These are phyloP conservation scores for Sambucus nigra DNA, from an alignment of 129 eudicot genomes.

Conservation along the genomic window DNA sequence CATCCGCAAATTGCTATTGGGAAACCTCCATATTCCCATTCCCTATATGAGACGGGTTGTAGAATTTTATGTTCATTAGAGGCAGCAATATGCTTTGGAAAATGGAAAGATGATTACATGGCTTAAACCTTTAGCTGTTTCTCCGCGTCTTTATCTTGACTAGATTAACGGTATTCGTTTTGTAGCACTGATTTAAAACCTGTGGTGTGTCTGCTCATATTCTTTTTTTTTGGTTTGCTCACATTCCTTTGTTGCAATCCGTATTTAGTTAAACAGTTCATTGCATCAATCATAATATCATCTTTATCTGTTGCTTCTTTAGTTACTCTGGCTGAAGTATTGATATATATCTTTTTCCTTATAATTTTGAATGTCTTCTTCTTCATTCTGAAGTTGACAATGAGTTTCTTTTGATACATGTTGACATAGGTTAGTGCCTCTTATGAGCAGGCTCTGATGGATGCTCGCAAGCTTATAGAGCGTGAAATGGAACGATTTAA, in stretches of 20 bases:
- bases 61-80: too few relatives aligned
- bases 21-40: too few relatives aligned
- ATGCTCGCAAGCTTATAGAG: conserved; percentile 83
- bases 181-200: neutral
- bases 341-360: conserved; percentile 7
- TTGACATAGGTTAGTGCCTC: conserved; percentile 99
- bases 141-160: neutral
- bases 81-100: too few relatives aligned
- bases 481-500: conserved; percentile 94
- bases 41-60: too few relatives aligned
- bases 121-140: neutral
- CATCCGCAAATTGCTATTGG: too few relatives aligned
- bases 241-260: conserved; percentile 8
- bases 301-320: conserved; percentile 4
- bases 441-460: conserved; percentile 99
- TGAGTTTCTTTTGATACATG: conserved; percentile 41
- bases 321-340: conserved; percentile 1
- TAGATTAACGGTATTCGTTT: neutral
- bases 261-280: neutral
- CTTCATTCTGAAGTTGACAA: conserved; percentile 32
- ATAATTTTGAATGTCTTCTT: conserved; percentile 10
- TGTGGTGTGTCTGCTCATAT: neutral
- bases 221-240: neutral
- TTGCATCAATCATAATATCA: neutral
- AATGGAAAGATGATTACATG: neutral